Percentiles rank a stretch among this genome's conserved stretches.
Evolutionary conservation across 495 filamentous ascomycete genomes (phyloP).

Genomic region (Aspergillus campestris): DNA sequence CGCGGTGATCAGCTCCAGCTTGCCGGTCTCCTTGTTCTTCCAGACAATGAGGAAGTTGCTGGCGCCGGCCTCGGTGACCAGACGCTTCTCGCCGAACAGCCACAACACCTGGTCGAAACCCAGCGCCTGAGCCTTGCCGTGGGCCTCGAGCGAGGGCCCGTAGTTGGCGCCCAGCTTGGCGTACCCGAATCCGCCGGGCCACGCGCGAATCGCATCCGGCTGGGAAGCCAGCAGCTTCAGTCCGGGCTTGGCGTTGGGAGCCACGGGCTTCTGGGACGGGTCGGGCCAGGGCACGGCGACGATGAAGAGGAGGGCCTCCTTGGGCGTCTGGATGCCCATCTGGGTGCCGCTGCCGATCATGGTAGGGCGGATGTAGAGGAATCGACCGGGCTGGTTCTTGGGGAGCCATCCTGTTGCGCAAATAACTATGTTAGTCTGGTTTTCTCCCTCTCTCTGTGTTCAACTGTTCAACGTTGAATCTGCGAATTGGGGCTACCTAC

Average conservation of each 20-base stretch:
- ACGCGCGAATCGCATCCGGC: slow-evolving; percentile 75
- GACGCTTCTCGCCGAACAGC: slow-evolving; percentile 67
- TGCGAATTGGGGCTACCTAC: slow-evolving; percentile 17
- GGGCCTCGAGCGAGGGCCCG: slow-evolving; percentile 69
- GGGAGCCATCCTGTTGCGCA: slow-evolving; percentile 62
- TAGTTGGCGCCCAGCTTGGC: slow-evolving; percentile 93
- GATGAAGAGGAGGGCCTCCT: slow-evolving; percentile 77
- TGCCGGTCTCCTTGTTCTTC: slow-evolving; percentile 55
- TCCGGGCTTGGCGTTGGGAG: slow-evolving; percentile 32
- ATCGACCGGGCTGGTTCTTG: slow-evolving; percentile 46
- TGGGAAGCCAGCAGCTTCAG: slow-evolving; percentile 70
- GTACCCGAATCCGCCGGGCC: slow-evolving; percentile 86
- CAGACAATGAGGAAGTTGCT: slow-evolving; percentile 87
- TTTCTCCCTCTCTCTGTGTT: too few species aligned
- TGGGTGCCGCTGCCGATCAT: slow-evolving; percentile 74
- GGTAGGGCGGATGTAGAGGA: slow-evolving; percentile 76
- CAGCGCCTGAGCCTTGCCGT: slow-evolving; percentile 55
- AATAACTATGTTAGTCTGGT: neutral
- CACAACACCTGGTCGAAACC: slow-evolving; percentile 89
- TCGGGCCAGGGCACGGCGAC: slow-evolving; percentile 67
- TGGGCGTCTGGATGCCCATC: slow-evolving; percentile 73
- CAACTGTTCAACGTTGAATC: too few species aligned
- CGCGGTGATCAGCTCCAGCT: slow-evolving; percentile 71
- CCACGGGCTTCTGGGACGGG: slow-evolving; percentile 28
- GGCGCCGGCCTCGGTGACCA: slow-evolving; percentile 86